Conservation (phyloP, 768 basidiomycete species). For the Myochromella boudieri region DNA sequence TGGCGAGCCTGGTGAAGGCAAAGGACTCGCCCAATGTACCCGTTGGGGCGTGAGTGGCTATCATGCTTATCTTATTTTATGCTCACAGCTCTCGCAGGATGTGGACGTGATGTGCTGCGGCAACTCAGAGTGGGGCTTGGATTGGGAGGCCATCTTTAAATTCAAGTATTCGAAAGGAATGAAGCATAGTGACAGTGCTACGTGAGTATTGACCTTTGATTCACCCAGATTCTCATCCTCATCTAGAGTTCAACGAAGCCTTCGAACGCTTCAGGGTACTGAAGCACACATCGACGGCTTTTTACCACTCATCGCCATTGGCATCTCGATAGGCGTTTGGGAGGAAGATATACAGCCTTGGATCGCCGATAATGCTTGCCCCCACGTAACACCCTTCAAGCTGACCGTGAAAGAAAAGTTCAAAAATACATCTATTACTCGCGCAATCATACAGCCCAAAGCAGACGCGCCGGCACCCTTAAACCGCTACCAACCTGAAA, state of each 20-base stretch:
- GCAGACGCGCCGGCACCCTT: not conserved
- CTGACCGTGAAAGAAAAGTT: not conserved
- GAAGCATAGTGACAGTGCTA: not conserved
- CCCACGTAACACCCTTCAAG: not conserved
- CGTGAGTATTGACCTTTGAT: no score
- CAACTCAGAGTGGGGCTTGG: not conserved
- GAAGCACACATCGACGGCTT: not conserved
- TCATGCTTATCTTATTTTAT: not conserved
- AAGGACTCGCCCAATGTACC: not conserved
- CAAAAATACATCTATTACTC: not conserved
- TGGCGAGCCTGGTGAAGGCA: not conserved
- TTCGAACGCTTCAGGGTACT: not conserved
- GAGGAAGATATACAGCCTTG: not conserved
- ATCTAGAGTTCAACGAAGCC: not conserved
- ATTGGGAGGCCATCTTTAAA: not conserved
- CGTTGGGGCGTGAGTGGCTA: not conserved
- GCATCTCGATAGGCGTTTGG: not conserved
- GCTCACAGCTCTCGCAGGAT: not conserved
- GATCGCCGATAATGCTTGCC: not conserved
- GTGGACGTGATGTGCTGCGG: not conserved
- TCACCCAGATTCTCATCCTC: not conserved
- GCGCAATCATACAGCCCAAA: not conserved
- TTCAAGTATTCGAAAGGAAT: not conserved
- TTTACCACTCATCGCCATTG: not conserved
- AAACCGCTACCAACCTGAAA: not conserved